These are phyloP conservation scores for Suhomyces choctaworum DNA, from an alignment of 1,139 yeast genomes.

Conservation along the genomic window DNA sequence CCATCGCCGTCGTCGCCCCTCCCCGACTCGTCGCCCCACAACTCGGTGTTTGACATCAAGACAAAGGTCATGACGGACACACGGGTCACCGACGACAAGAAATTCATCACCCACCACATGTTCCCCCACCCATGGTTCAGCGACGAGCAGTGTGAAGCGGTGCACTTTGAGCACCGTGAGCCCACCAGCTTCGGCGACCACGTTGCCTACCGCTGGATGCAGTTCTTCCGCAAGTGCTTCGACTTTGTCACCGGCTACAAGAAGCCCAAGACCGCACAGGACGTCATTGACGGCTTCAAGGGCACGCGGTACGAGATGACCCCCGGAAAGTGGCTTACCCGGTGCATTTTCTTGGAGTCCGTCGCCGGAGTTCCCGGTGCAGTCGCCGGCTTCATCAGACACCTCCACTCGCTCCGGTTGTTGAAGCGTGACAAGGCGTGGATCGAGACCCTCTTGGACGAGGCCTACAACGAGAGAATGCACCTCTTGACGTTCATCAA, in stretches of 20 bases:
- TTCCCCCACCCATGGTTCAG: conserved; percentile 60
- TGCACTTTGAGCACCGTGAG: conserved; percentile 53
- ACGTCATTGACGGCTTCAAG: conserved; percentile 34
- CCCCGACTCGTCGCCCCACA: not conserved
- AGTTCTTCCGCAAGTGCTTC: conserved; percentile 48
- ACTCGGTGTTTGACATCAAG: conserved; percentile 28
- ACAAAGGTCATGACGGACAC: conserved; percentile 29
- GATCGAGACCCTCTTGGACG: conserved; percentile 73
- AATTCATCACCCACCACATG: conserved; percentile 44
- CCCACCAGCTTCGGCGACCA: conserved; percentile 53
- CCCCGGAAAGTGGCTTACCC: conserved; percentile 64
- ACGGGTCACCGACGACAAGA: conserved; percentile 28
- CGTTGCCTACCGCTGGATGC: conserved; percentile 51
- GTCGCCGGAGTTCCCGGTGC: conserved; percentile 82
- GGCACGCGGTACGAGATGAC: conserved; percentile 60
- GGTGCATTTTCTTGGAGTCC: conserved; percentile 67
- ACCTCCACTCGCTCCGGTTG: conserved; percentile 60
- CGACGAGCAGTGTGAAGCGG: conserved; percentile 45
- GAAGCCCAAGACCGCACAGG: conserved; percentile 39
- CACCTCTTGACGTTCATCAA: conserved; percentile 70
- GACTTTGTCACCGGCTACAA: conserved; percentile 68
- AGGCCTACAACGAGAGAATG: conserved; percentile 80
- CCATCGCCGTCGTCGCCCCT: not conserved
- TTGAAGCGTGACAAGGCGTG: conserved; percentile 71
- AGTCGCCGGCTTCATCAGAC: conserved; percentile 71